Percentiles rank a stretch among this genome's conserved stretches.
These are phyloP conservation scores for Lichtheimia corymbifera DNA, from an alignment of 371 early-diverging fungal species.

Conservation along the genomic window DNA sequence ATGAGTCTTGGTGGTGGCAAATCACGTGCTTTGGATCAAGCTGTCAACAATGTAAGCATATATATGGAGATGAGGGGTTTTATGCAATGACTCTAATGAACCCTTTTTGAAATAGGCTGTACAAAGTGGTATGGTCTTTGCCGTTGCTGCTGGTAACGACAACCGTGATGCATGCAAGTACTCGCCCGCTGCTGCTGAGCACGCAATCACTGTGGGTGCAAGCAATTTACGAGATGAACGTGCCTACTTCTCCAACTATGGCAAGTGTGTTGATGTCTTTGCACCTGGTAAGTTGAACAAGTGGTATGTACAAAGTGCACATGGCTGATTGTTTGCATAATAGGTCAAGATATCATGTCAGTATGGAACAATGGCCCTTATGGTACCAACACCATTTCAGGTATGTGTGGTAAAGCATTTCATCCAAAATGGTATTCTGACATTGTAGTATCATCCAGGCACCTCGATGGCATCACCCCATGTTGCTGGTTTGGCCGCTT, in stretches of 20 bases:
- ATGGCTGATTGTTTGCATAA: too few relatives aligned
- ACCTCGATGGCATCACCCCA: slow-evolving; percentile 99
- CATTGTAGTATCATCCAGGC: neutral
- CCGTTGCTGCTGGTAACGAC: slow-evolving; percentile 97
- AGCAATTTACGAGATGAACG: slow-evolving; percentile 80
- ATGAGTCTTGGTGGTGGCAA: slow-evolving; percentile 95
- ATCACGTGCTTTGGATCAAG: slow-evolving; percentile 80
- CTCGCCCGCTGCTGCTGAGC: slow-evolving; percentile 91
- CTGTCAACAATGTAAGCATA: slow-evolving; percentile 23
- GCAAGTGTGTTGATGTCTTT: slow-evolving; percentile 93
- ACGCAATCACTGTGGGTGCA: slow-evolving; percentile 97
- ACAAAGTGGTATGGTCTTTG: slow-evolving; percentile 83
- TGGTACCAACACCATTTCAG: slow-evolving; percentile 91
- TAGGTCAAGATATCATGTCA: slow-evolving; percentile 82
- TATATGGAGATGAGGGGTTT: too few relatives aligned
- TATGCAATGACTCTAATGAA: too few relatives aligned
- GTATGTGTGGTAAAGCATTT: slow-evolving; percentile 29
- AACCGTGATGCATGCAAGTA: slow-evolving; percentile 93
- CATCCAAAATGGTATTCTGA: neutral
- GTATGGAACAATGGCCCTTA: slow-evolving; percentile 82
- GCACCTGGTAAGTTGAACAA: slow-evolving; percentile 13
- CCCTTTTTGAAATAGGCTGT: slow-evolving; percentile 54
- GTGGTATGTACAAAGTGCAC: too few relatives aligned
- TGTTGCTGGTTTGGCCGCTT: slow-evolving; percentile 95
- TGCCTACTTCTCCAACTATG: slow-evolving; percentile 94